phyloP scores from a whole-genome alignment of 2,329 filamentous ascomycete species.

The Pseudogymnoascus sp. region DNA sequence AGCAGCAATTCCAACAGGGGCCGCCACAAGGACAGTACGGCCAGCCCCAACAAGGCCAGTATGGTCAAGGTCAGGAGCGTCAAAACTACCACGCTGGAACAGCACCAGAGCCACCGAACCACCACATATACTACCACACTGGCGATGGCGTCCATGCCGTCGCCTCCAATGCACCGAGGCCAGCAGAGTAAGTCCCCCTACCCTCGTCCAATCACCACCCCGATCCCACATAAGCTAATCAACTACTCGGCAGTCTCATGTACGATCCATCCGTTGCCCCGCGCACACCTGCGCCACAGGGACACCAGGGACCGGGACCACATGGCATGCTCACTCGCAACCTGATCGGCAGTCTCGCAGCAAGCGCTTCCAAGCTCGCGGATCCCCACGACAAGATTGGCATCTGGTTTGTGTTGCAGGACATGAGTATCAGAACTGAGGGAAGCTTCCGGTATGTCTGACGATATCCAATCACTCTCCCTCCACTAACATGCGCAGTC shows the following conservation, averaged over 20 bases:
- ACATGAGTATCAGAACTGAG: slow-evolving; percentile 89
- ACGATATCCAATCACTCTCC: neutral
- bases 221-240: slow-evolving; percentile 15
- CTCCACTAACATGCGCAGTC: slow-evolving; percentile 32
- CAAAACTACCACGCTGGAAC: slow-evolving; percentile 3
- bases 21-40: slow-evolving; percentile 34
- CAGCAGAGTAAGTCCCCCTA: neutral
- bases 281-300: slow-evolving; percentile 39
- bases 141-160: slow-evolving; percentile 12
- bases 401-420: slow-evolving; percentile 95
- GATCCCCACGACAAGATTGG: slow-evolving; percentile 75
- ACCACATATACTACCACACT: slow-evolving; percentile 22
- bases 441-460: slow-evolving; percentile 71
- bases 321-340: slow-evolving; percentile 86
- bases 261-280: slow-evolving; percentile 16
- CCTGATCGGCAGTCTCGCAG: slow-evolving; percentile 83
- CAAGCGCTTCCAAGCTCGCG: slow-evolving; percentile 76
- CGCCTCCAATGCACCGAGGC: slow-evolving; percentile 10
- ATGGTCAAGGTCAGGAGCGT: neutral
- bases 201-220: neutral
- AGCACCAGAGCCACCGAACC: slow-evolving; percentile 14
- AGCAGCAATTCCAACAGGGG: slow-evolving; percentile 24
- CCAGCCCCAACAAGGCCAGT: slow-evolving; percentile 23
- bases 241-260: neutral
- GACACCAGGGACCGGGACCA: slow-evolving; percentile 29